Conservation (phyloP, 2,329 filamentous ascomycete species). For the Fusarium sp. region DNA sequence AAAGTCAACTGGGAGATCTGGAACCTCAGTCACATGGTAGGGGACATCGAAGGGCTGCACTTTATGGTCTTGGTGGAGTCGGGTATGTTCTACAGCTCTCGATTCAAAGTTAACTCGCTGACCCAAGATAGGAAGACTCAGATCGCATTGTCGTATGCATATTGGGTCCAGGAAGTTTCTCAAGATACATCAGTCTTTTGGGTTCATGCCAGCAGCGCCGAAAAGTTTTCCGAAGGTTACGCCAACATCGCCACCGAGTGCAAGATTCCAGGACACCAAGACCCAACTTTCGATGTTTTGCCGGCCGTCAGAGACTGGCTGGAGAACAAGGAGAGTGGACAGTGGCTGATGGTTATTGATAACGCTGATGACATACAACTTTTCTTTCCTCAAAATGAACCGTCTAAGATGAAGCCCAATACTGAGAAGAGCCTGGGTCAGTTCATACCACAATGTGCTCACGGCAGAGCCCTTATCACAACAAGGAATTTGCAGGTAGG, state of each 20-base stretch:
- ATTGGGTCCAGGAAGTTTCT: constrained; percentile 12
- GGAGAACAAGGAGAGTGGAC: neutral
- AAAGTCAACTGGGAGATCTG: neutral
- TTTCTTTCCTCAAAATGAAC: neutral
- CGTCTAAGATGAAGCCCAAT: rapidly evolving
- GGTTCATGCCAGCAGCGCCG: constrained; percentile 48
- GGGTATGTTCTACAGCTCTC: constrained; percentile 17
- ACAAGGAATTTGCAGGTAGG: constrained; percentile 51
- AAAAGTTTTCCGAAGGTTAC: constrained; percentile 51
- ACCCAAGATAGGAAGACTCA: neutral
- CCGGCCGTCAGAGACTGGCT: constrained; percentile 49
- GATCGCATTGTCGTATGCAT: constrained; percentile 31
- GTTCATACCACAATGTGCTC: constrained; percentile 46
- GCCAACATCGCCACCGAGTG: constrained; percentile 47
- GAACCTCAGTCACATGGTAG: rapidly evolving
- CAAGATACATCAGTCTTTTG: constrained; percentile 48
- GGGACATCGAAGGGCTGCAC: neutral
- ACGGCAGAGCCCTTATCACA: constrained; percentile 50
- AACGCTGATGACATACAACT: constrained; percentile 40
- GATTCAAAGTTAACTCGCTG: no score
- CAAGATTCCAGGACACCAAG: constrained; percentile 43
- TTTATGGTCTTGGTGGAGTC: constrained; percentile 31
- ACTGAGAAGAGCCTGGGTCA: rapidly evolving
- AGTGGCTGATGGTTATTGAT: constrained; percentile 39
- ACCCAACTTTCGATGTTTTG: constrained; percentile 40